Percentiles rank a stretch among this genome's conserved stretches.
Evolutionary conservation across 768 basidiomycete species (phyloP).

Genomic region (Termitomyces sp.): DNA sequence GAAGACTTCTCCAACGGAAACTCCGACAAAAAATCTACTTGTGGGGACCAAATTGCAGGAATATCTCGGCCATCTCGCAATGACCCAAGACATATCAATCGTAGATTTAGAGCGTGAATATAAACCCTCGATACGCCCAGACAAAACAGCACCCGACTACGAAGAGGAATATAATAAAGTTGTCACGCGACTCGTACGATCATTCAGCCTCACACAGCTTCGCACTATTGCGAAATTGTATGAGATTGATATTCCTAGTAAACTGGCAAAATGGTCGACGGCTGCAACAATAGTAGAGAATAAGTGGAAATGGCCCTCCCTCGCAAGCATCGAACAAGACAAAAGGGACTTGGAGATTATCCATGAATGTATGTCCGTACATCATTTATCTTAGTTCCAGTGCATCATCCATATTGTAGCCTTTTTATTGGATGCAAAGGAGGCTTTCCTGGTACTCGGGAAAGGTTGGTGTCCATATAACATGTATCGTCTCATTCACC

Average conservation of each 20-base stretch:
- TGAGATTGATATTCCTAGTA: constrained; percentile 27
- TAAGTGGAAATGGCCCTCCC: constrained; percentile 65
- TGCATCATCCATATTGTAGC: constrained; percentile 27
- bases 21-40: constrained; percentile 21
- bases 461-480: constrained; percentile 39
- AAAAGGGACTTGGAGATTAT: constrained; percentile 44
- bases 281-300: constrained; percentile 54
- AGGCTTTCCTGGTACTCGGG: constrained; percentile 69
- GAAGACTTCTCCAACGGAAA: background rate
- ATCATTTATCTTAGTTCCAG: background rate
- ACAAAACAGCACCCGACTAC: constrained; percentile 34
- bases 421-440: constrained; percentile 48
- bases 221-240: constrained; percentile 46
- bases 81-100: constrained; percentile 43
- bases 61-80: constrained; percentile 49
- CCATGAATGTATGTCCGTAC: constrained; percentile 35
- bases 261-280: constrained; percentile 31
- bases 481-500: background rate
- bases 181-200: constrained; percentile 45
- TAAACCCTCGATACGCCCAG: constrained; percentile 35
- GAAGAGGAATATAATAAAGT: constrained; percentile 46
- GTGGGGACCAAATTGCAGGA: constrained; percentile 44
- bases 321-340: constrained; percentile 44
- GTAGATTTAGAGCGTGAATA: constrained; percentile 53
- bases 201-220: constrained; percentile 63